Evolutionary conservation across 345 rosid genomes (phyloP).

Genomic region (Citrus cavaleriei): DNA sequence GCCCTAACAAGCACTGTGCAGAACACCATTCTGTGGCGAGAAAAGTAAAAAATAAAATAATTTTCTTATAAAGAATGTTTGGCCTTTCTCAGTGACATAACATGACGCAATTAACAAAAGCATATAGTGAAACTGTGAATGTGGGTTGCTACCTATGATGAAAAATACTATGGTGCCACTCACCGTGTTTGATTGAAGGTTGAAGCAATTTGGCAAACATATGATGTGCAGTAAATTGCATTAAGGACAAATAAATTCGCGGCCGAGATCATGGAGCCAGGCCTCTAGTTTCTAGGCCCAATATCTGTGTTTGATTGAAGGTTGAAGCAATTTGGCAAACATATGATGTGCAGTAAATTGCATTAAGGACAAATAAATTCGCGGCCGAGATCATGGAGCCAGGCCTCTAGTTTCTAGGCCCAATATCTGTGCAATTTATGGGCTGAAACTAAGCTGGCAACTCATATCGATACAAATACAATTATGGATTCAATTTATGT

Average conservation of each 20-base stretch:
- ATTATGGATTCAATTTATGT: too few relatives aligned
- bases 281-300: not conserved
- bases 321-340: not conserved
- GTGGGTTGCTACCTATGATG: not conserved
- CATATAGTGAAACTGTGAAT: not conserved
- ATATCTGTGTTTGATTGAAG: too few relatives aligned
- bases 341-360: not conserved
- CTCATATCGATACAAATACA: too few relatives aligned
- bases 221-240: not conserved
- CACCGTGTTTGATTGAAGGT: too few relatives aligned
- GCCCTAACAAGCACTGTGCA: not conserved
- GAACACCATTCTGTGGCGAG: not conserved
- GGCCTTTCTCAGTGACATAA: not conserved
- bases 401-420: not conserved
- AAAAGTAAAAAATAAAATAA: constrained; percentile 7
- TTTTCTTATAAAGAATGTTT: not conserved
- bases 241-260: not conserved
- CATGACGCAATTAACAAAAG: not conserved
- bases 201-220: not conserved
- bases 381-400: not conserved
- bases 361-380: not conserved
- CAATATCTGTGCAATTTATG: not conserved
- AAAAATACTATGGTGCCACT: not conserved
- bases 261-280: not conserved
- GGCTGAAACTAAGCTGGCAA: not conserved